Percentiles rank a stretch among this genome's conserved stretches.
These are phyloP conservation scores for Wickerhamiella galacta DNA, from an alignment of 805 yeast species.

Conservation along the genomic window DNA sequence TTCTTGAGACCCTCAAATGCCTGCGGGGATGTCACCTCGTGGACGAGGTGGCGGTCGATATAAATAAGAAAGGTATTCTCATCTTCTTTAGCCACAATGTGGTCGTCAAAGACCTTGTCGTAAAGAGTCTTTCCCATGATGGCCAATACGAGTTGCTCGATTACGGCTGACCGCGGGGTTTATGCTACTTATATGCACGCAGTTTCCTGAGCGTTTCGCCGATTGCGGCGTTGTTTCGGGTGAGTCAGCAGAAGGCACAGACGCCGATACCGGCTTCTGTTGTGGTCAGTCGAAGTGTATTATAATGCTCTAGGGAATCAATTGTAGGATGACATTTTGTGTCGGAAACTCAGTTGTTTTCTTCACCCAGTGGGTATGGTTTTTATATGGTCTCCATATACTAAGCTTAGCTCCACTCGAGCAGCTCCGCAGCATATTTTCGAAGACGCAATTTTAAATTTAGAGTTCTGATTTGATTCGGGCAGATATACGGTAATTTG, in stretches of 20 bases:
- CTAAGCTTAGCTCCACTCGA: too few relatives aligned
- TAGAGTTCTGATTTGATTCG: too few relatives aligned
- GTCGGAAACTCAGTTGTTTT: too few relatives aligned
- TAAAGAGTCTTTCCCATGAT: slow-evolving; percentile 46
- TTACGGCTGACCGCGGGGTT: not conserved
- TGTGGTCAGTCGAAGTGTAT: too few relatives aligned
- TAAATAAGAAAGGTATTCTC: slow-evolving; percentile 74
- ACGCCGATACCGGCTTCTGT: not conserved
- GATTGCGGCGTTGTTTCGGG: not conserved
- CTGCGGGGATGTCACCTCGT: slow-evolving; percentile 98
- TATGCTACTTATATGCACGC: not conserved
- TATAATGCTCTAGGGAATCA: too few relatives aligned
- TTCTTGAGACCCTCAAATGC: slow-evolving; percentile 90
- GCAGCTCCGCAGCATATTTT: too few relatives aligned
- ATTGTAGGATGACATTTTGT: too few relatives aligned
- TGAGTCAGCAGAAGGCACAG: not conserved
- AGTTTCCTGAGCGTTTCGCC: not conserved
- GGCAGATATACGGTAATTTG: too few relatives aligned
- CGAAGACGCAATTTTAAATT: too few relatives aligned
- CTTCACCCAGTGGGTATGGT: too few relatives aligned
- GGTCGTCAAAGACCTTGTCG: slow-evolving; percentile 93
- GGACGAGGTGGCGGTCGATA: slow-evolving; percentile 94
- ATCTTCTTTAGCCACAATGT: slow-evolving; percentile 77
- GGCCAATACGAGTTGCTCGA: too few relatives aligned
- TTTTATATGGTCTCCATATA: too few relatives aligned